Evolutionary conservation across 306 rosid genomes (phyloP).

Genomic region (Nissolia schottii): DNA sequence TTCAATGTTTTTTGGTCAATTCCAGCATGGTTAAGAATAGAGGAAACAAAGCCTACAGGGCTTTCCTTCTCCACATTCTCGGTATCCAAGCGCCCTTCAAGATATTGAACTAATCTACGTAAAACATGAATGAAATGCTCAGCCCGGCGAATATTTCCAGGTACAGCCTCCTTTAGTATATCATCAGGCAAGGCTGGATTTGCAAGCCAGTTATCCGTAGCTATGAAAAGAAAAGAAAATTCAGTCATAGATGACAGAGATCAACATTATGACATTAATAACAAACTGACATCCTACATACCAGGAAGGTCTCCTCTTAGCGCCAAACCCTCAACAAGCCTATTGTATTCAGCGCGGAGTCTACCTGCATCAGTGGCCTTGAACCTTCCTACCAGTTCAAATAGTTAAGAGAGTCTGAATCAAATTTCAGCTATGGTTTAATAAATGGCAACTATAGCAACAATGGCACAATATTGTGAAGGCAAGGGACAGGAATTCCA

Average conservation of each 20-base stretch:
- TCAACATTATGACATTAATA: not conserved
- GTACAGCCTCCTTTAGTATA: slow-evolving; percentile 95
- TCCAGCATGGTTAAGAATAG: slow-evolving; percentile 72
- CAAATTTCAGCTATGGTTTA: slow-evolving; percentile 28
- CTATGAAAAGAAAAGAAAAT: slow-evolving; percentile 42
- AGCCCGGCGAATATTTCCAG: slow-evolving; percentile 92
- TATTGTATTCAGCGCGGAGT: slow-evolving; percentile 83
- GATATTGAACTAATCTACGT: slow-evolving; percentile 81
- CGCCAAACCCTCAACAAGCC: slow-evolving; percentile 94
- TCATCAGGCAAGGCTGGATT: slow-evolving; percentile 95
- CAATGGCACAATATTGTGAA: not conserved
- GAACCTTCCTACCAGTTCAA: slow-evolving; percentile 95
- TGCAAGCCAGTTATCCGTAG: slow-evolving; percentile 76
- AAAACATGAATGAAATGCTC: slow-evolving; percentile 85
- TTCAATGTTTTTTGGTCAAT: slow-evolving; percentile 90
- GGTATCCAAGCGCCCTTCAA: slow-evolving; percentile 85
- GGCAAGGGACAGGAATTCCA: not conserved
- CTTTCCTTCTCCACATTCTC: slow-evolving; percentile 91
- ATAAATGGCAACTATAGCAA: slow-evolving; percentile 11
- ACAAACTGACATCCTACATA: slow-evolving; percentile 28
- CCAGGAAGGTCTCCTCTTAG: slow-evolving; percentile 81
- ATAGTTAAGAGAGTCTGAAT: slow-evolving; percentile 41
- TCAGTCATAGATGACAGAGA: not conserved
- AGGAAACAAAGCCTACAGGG: slow-evolving; percentile 64
- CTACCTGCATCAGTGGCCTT: slow-evolving; percentile 97